These are phyloP conservation scores for Protomyces lactucae-debilis DNA, from an alignment of 1,139 yeast species.

Conservation along the genomic window DNA sequence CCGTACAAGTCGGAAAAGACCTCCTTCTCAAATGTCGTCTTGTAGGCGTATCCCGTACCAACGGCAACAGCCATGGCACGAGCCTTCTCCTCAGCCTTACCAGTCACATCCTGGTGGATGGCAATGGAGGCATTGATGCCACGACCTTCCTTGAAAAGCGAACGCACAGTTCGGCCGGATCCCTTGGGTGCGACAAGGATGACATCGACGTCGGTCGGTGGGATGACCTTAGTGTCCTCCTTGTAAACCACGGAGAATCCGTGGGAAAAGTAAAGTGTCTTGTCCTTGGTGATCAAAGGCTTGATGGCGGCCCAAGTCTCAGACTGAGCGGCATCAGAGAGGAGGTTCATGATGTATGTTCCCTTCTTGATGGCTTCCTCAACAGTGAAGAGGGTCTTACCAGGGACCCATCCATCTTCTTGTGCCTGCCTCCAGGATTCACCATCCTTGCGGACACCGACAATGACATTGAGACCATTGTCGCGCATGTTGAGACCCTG, in stretches of 20 bases:
- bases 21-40: constrained; percentile 98
- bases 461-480: constrained; percentile 93
- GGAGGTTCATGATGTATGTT: constrained; percentile 92
- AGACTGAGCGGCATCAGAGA: constrained; percentile 99
- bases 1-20: constrained; percentile 99
- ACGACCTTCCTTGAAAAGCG: constrained; percentile 99
- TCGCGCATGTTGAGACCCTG: constrained; percentile 99
- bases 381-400: constrained; percentile 93
- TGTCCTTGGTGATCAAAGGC: constrained; percentile 92
- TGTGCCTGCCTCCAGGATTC: constrained; percentile 99
- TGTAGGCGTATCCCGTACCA: constrained; percentile 99
- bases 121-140: constrained; percentile 93
- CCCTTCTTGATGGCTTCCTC: constrained; percentile 88
- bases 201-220: constrained; percentile 92
- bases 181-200: constrained; percentile 99
- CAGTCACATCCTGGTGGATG: constrained; percentile 98
- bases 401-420: constrained; percentile 99
- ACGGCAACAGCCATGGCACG: constrained; percentile 98
- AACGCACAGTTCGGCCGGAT: constrained; percentile 99
- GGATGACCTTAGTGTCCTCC: constrained; percentile 91
- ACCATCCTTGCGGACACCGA: constrained; percentile 98
- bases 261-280: constrained; percentile 95
- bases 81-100: constrained; percentile 99
- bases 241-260: constrained; percentile 99
- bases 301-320: constrained; percentile 88